Base-by-base conservation (phyloP, 495 filamentous ascomycete genomes). In the Aspergillus cavernicola region DNA sequence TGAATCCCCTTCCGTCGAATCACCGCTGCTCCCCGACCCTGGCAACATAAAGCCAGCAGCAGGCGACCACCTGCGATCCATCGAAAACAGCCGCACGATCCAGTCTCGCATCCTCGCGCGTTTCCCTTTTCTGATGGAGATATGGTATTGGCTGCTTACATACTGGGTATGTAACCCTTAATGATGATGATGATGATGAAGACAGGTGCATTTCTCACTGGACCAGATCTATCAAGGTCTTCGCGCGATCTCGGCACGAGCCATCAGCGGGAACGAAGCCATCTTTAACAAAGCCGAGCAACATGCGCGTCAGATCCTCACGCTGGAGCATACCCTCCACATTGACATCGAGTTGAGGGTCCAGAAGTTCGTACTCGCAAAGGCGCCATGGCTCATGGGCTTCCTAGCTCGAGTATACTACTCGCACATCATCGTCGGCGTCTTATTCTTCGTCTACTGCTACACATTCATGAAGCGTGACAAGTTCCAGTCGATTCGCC, bases 81-180 rank as follows among this genome's bases (percentile, higher is more conserved):
- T 39, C 19, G 37, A 44, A n/a, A 48, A 51, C 18, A 44, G 51
- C 12, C 51, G 20, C 5, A 61, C 58, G 13, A 41, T 73, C 33
- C 81, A 84, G 49, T 78, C 77, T 41, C 75, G 76, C 19, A 53
- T 75, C 15, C 55, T 73, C 26, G 65, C 63, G 32, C 63, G 62
- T 8, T 76, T 66, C 38, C 71, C 68, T 42, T 89, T 62, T 68
- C 70, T 61, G 73, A 75, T 63, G 66, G 86, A 66, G 81, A 89
- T 70, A 79, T 83, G 60, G 67, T 96, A 57, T 76, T 96, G 50
- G 87, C 83, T 53, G 68, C 80, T 57, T 69, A 85, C 78, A 20
- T 86, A 85, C 60, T 79, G 73, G 73, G 76, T 80, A 48, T 6
- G 42, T 31, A 44, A 64, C 57, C 9, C 33, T 28, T 19, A 18